These are phyloP conservation scores for Usnea hakonensis DNA, from an alignment of 495 filamentous ascomycete genomes.

Conservation along the genomic window DNA sequence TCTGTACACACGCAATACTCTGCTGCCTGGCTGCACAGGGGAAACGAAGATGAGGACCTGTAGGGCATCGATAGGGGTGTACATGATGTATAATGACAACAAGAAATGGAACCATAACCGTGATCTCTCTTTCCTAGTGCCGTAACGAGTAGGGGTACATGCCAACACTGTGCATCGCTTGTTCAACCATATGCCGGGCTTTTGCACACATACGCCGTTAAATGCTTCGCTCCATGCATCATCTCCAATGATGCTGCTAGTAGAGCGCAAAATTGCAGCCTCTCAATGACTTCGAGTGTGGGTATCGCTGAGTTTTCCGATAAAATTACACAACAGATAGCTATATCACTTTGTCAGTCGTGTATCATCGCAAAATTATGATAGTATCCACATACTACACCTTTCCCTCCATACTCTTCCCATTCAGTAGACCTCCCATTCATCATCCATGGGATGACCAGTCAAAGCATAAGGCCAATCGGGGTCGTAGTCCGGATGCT, in stretches of 20 bases:
- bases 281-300: slow-evolving; percentile 5
- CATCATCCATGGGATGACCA: slow-evolving; percentile 51
- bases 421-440: slow-evolving; percentile 40
- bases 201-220: slow-evolving; percentile 2
- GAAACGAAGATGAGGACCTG: background rate
- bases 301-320: background rate
- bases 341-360: background rate
- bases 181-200: background rate
- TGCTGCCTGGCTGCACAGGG: background rate
- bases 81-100: slow-evolving; percentile 5
- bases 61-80: background rate
- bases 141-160: background rate
- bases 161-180: background rate
- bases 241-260: slow-evolving; percentile 1
- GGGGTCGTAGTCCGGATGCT: slow-evolving; percentile 24
- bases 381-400: background rate
- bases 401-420: background rate
- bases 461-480: slow-evolving; percentile 21
- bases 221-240: slow-evolving; percentile 7
- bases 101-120: background rate
- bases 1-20: background rate
- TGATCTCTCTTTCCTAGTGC: background rate
- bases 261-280: slow-evolving; percentile 8
- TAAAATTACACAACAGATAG: background rate
- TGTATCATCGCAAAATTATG: background rate